Conservation (phyloP, 352 stramenopile genomes). For the Phytophthora pseudosyringae region DNA sequence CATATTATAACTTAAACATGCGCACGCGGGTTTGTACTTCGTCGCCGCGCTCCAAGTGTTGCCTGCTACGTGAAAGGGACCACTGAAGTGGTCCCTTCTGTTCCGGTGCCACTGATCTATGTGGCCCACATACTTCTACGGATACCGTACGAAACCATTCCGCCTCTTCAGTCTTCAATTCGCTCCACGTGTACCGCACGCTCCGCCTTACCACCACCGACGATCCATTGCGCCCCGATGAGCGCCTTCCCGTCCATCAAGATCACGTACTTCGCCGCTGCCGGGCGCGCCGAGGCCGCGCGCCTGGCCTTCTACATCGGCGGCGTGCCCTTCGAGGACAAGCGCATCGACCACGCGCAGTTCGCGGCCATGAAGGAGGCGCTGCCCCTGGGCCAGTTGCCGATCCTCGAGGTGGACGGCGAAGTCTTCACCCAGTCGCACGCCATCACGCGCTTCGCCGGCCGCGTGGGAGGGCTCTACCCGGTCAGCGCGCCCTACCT, state of each 20-base stretch:
- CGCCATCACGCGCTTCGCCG: slow-evolving; percentile 76
- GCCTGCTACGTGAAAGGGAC: too few relatives aligned
- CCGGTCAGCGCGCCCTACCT: slow-evolving; percentile 43
- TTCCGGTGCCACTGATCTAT: neutral
- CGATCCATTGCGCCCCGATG: slow-evolving; percentile 26
- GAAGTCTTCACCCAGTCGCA: slow-evolving; percentile 62
- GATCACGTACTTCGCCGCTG: slow-evolving; percentile 68
- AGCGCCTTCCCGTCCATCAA: slow-evolving; percentile 52
- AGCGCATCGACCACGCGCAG: slow-evolving; percentile 39
- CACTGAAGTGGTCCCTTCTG: neutral
- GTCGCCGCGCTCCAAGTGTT: neutral
- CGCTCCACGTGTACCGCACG: slow-evolving; percentile 11
- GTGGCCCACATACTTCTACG: slow-evolving; percentile 2
- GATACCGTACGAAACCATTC: slow-evolving; percentile 13
- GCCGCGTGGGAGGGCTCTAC: slow-evolving; percentile 61
- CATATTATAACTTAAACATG: slow-evolving; percentile 35
- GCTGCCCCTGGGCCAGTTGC: slow-evolving; percentile 49
- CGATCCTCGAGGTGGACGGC: slow-evolving; percentile 59
- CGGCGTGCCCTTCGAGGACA: slow-evolving; percentile 67
- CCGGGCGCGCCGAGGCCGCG: slow-evolving; percentile 54
- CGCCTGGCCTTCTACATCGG: slow-evolving; percentile 67
- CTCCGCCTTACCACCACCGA: slow-evolving; percentile 7
- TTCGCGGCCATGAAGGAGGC: slow-evolving; percentile 36
- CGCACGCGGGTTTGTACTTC: slow-evolving; percentile 10
- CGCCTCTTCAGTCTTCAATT: slow-evolving; percentile 35